Conservation (phyloP, 2,329 filamentous ascomycete species). For the Talaromyces sp. region DNA sequence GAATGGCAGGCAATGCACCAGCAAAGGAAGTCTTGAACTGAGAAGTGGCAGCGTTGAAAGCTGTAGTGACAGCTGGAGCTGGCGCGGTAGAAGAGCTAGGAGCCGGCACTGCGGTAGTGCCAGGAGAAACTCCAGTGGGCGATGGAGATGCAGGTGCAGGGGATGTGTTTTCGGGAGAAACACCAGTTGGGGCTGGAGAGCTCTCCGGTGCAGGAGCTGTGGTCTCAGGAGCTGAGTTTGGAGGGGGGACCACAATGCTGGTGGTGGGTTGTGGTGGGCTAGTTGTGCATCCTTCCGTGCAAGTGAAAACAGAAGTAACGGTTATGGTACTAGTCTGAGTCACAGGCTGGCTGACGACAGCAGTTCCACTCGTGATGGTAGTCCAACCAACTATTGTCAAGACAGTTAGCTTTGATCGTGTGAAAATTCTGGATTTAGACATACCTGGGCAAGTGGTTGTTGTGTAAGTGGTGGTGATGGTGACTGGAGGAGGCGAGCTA, state of each 20-base stretch:
- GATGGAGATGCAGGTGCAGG: background rate
- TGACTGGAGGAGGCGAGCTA: conserved; percentile 12
- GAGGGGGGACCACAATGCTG: background rate
- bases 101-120: background rate
- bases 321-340: conserved; percentile 28
- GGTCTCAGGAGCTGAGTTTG: background rate
- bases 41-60: conserved; percentile 22
- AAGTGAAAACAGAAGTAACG: conserved; percentile 26
- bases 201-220: background rate
- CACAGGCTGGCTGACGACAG: conserved; percentile 24
- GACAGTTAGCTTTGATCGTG: conserved; percentile 9
- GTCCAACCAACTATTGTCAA: conserved; percentile 22
- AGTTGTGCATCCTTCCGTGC: conserved; percentile 18
- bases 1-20: conserved; percentile 19
- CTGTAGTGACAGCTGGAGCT: conserved; percentile 4
- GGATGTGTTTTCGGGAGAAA: background rate
- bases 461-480: conserved; percentile 25
- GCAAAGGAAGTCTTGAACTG: conserved; percentile 20
- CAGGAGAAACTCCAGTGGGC: background rate
- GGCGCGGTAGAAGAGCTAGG: background rate
- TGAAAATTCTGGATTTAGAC: background rate
- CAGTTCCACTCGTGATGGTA: conserved; percentile 23
- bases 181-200: background rate
- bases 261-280: conserved; percentile 5
- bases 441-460: conserved; percentile 36